These are phyloP conservation scores for Rosa chinensis DNA, from an alignment of 306 rosid genomes.

Conservation along the genomic window DNA sequence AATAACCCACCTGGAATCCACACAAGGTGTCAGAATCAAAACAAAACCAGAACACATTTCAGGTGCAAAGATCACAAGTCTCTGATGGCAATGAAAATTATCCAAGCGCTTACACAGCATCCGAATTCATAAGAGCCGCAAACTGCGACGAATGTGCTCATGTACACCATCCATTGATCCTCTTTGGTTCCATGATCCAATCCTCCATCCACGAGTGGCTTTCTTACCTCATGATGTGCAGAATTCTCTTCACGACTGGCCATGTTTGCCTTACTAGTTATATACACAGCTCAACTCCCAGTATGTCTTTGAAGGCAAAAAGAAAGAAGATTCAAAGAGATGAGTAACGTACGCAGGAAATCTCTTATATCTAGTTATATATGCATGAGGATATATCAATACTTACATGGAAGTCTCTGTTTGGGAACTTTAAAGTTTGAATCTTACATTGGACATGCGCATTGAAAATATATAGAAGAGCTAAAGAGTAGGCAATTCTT, in stretches of 20 bases:
- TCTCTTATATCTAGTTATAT: not conserved
- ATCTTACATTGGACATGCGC: not conserved
- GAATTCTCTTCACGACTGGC: constrained; percentile 48
- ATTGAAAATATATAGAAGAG: not conserved
- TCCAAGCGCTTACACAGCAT: constrained; percentile 52
- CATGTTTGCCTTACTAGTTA: constrained; percentile 35
- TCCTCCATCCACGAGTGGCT: constrained; percentile 44
- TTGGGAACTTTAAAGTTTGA: not conserved
- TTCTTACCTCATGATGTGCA: constrained; percentile 29
- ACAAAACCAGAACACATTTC: constrained; percentile 4
- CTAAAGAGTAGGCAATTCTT: not conserved
- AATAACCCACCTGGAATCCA: constrained; percentile 73
- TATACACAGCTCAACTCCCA: not conserved
- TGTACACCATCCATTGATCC: constrained; percentile 87
- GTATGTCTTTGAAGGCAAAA: constrained; percentile 8
- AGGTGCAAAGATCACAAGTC: not conserved
- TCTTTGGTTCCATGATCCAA: constrained; percentile 31
- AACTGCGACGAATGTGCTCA: constrained; percentile 71
- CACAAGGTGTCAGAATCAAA: constrained; percentile 18
- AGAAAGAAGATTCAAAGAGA: constrained; percentile 9
- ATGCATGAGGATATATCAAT: not conserved
- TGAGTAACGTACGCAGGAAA: not conserved
- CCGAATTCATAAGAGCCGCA: constrained; percentile 91
- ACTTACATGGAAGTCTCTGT: not conserved
- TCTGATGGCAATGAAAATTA: not conserved